phyloP scores from a whole-genome alignment of 1,284 basidiomycete genomes.

The Pholiota adiposa region DNA sequence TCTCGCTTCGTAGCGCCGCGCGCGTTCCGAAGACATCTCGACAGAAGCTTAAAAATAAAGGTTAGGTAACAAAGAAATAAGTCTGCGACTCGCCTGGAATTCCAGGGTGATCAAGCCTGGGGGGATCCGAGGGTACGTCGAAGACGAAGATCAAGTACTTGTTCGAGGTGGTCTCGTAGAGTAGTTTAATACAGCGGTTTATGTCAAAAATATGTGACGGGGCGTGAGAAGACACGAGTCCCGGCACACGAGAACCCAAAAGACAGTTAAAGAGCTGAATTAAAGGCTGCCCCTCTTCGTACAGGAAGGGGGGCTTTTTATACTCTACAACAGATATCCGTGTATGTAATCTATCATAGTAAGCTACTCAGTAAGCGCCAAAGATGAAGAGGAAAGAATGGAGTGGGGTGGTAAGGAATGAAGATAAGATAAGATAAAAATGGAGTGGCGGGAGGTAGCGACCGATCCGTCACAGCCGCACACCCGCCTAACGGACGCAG shows the following conservation, averaged over 20 bases:
- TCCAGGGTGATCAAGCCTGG: slow-evolving; percentile 14
- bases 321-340: neutral
- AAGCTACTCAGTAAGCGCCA: neutral
- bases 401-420: neutral
- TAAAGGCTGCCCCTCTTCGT: neutral
- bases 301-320: neutral
- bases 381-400: neutral
- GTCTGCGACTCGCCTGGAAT: slow-evolving; percentile 1
- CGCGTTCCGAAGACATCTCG: neutral
- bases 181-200: neutral
- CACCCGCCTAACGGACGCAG: no score
- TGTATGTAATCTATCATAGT: neutral
- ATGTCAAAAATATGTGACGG: neutral
- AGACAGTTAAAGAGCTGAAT: neutral
- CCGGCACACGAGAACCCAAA: neutral
- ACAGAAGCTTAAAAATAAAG: neutral
- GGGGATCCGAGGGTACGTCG: neutral
- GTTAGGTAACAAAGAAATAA: neutral
- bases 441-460: neutral
- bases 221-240: neutral
- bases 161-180: slow-evolving; percentile 3
- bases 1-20: neutral
- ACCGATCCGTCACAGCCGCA: neutral
- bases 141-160: neutral
- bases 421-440: neutral